Conservation (phyloP, 352 stramenopile species). For the Stephanocyclus meneghinianus region DNA sequence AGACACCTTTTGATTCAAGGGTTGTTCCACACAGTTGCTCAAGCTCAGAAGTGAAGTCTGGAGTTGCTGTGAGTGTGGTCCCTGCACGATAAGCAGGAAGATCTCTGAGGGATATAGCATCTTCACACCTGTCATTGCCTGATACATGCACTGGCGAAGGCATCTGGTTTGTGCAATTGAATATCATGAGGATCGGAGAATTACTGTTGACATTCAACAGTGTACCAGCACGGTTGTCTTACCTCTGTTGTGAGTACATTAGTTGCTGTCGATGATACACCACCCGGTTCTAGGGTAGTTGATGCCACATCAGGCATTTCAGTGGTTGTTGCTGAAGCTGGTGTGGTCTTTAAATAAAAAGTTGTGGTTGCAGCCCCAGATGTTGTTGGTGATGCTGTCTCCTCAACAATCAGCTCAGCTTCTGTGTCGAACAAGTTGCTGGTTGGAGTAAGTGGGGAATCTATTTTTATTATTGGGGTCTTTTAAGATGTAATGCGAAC, state of each 20-base stretch:
- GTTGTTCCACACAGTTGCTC: slow-evolving; percentile 10
- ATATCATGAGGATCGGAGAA: background rate
- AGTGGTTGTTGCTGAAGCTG: background rate
- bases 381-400: background rate
- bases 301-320: background rate
- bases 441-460: background rate
- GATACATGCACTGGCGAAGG: background rate
- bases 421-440: background rate
- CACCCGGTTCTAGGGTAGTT: background rate
- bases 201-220: background rate
- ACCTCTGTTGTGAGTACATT: background rate
- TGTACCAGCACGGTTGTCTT: background rate
- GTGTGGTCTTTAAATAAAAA: no score
- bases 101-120: background rate
- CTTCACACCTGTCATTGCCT: slow-evolving; percentile 19
- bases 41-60: slow-evolving; percentile 23
- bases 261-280: background rate
- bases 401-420: background rate
- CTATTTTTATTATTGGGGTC: background rate
- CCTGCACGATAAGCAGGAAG: background rate
- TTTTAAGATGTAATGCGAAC: background rate
- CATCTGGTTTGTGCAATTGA: background rate
- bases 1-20: slow-evolving; percentile 24
- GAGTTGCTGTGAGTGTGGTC: slow-evolving; percentile 11
- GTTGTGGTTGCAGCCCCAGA: no score